A percentile compares a stretch with the other conserved stretches of the same genome.
phyloP scores from a whole-genome alignment of 345 rosid species.

The Gossypium arboreum region DNA sequence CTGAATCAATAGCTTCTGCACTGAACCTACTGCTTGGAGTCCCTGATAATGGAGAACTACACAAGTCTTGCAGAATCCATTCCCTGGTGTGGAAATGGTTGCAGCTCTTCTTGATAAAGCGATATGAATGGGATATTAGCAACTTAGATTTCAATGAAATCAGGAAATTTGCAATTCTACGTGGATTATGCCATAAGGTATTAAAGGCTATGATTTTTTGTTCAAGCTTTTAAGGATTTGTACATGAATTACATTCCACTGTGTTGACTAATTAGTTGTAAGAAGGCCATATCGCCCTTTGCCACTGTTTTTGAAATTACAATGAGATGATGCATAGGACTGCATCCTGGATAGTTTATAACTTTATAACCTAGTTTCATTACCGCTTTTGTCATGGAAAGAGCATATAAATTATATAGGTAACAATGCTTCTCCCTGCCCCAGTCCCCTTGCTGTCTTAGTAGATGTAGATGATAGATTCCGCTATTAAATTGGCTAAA shows the following conservation, averaged over 20 bases:
- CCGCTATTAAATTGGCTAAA: background rate
- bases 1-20: conserved; percentile 72
- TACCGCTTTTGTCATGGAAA: background rate
- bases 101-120: conserved; percentile 73
- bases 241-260: conserved; percentile 4
- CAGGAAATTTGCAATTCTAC: conserved; percentile 82
- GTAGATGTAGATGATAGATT: background rate
- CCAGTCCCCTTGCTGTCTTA: background rate
- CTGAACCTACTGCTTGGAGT: conserved; percentile 89
- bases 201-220: background rate
- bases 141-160: conserved; percentile 72
- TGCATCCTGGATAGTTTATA: background rate
- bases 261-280: background rate
- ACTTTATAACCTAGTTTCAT: background rate
- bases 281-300: background rate
- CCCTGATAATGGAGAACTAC: conserved; percentile 48
- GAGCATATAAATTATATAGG: background rate
- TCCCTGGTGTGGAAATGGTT: conserved; percentile 86
- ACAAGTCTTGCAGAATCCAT: conserved; percentile 47
- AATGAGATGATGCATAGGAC: background rate
- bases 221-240: conserved; percentile 6
- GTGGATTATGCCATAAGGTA: conserved; percentile 98
- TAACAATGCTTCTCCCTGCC: background rate
- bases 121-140: conserved; percentile 84
- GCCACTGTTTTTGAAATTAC: background rate